phyloP scores from a whole-genome alignment of 805 yeast genomes.

The Metschnikowia vanudenii region DNA sequence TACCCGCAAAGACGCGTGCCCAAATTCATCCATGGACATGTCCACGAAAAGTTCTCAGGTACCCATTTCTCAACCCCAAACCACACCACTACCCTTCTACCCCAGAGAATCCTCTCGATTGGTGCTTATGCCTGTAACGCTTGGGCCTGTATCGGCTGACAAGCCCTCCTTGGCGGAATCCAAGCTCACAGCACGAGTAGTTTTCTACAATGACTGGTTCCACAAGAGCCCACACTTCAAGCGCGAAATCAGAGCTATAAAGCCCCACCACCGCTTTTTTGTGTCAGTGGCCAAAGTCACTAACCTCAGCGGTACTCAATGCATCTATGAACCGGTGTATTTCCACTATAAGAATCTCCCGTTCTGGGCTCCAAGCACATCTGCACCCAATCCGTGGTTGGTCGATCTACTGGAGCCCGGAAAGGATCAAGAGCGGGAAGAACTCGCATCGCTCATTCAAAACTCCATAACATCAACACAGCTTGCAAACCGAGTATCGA shows the following conservation, averaged over 20 bases:
- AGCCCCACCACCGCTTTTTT: slow-evolving; percentile 5
- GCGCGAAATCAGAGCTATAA: background rate
- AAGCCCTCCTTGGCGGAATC: slow-evolving; percentile 11
- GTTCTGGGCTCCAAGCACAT: background rate
- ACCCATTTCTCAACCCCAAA: slow-evolving; percentile 1
- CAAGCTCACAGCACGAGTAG: slow-evolving; percentile 24
- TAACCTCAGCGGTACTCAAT: slow-evolving; percentile 9
- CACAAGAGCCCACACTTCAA: slow-evolving; percentile 18
- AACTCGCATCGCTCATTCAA: slow-evolving; percentile 16
- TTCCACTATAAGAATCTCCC: slow-evolving; percentile 20
- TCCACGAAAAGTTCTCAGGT: slow-evolving; percentile 7
- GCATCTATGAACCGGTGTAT: slow-evolving; percentile 21
- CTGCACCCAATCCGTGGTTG: slow-evolving; percentile 9
- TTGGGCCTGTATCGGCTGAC: slow-evolving; percentile 7
- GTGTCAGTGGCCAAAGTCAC: slow-evolving; percentile 17
- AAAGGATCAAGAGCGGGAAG: background rate
- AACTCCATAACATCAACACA: slow-evolving; percentile 17
- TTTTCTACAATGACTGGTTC: slow-evolving; percentile 40
- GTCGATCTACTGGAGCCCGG: slow-evolving; percentile 16
- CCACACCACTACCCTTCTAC: background rate
- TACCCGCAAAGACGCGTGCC: background rate
- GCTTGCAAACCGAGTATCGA: background rate
- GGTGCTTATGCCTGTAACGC: slow-evolving; percentile 11
- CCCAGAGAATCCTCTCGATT: background rate
- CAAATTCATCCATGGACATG: background rate